phyloP scores from a whole-genome alignment of 345 rosid species.

The Crucihimalaya himalaica region DNA sequence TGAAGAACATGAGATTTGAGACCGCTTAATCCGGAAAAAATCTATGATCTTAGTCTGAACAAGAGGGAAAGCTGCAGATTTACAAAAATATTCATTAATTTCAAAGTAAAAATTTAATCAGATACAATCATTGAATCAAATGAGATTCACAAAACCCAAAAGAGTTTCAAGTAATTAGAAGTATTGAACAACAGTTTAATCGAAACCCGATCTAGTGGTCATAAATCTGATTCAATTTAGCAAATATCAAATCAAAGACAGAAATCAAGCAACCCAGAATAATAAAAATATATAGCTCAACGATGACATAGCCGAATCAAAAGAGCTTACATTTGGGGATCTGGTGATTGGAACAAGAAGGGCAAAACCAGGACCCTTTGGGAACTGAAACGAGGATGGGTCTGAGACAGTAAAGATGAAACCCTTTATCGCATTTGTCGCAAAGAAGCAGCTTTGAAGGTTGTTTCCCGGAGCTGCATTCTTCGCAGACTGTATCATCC shows the following conservation, averaged over 20 bases:
- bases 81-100: neutral
- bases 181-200: neutral
- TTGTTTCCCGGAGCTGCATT: slow-evolving; percentile 69
- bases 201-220: neutral
- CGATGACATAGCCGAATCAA: neutral
- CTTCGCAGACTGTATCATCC: slow-evolving; percentile 49
- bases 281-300: neutral
- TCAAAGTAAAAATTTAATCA: too few relatives aligned
- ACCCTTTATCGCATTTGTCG: slow-evolving; percentile 82
- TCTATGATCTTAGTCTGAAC: slow-evolving; percentile 83
- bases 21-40: slow-evolving; percentile 75
- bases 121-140: neutral
- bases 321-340: slow-evolving; percentile 61
- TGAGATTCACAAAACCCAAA: neutral
- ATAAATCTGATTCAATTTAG: neutral
- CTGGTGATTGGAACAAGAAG: slow-evolving; percentile 56
- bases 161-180: neutral
- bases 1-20: slow-evolving; percentile 41
- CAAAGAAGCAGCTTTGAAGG: slow-evolving; percentile 76
- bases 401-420: slow-evolving; percentile 78
- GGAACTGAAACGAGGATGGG: slow-evolving; percentile 89
- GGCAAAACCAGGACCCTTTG: slow-evolving; percentile 85
- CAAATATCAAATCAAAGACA: neutral
- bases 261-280: neutral
- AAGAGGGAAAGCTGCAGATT: slow-evolving; percentile 62